Evolutionary conservation across 164 flowering plant genomes (phyloP).

Genomic region (Malania oleifera): DNA sequence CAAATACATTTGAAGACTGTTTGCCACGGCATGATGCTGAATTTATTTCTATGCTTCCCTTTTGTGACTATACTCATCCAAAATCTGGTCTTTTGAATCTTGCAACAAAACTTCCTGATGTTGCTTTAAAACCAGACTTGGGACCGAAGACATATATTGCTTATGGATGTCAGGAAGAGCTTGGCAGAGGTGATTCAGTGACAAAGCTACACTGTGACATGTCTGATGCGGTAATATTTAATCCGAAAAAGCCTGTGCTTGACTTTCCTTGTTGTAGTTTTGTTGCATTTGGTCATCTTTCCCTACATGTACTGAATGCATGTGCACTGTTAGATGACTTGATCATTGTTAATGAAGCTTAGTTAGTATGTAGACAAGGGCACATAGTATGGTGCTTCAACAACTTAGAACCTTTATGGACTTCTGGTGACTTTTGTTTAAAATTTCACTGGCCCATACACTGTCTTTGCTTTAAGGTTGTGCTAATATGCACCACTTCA

Average conservation of each 20-base stretch:
- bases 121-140: conserved; percentile 57
- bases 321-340: background rate
- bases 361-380: background rate
- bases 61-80: conserved; percentile 64
- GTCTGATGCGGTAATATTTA: conserved; percentile 61
- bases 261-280: background rate
- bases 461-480: too few species aligned
- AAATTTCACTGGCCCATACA: too few species aligned
- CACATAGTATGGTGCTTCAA: background rate
- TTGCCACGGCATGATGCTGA: conserved; percentile 81
- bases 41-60: conserved; percentile 66
- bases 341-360: background rate
- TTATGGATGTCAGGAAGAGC: conserved; percentile 64
- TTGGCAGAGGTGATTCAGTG: conserved; percentile 81
- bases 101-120: conserved; percentile 63
- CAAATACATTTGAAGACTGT: conserved; percentile 64
- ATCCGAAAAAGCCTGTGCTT: background rate
- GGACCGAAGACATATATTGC: conserved; percentile 84
- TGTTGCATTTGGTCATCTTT: background rate
- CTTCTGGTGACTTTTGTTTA: too few species aligned
- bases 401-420: background rate
- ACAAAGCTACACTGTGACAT: conserved; percentile 79
- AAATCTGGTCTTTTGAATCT: conserved; percentile 60
- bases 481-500: too few species aligned
- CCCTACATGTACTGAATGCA: background rate